Conservation (phyloP, 2,329 filamentous ascomycete genomes). For the Hyphodiscus sp. region DNA sequence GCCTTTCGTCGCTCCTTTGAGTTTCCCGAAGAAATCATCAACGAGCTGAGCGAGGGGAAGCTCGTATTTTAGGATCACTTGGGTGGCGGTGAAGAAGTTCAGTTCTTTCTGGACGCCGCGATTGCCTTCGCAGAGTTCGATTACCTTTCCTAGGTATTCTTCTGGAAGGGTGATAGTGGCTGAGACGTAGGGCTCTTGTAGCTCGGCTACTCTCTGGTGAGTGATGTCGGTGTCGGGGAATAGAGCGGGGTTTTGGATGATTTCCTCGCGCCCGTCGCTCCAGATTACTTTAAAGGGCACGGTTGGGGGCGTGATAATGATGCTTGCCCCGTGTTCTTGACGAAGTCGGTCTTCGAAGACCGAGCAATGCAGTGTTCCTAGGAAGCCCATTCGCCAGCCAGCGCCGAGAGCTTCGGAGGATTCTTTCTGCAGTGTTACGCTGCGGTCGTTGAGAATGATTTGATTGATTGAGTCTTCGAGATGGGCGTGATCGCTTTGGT, state of each 20-base stretch:
- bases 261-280: conserved; percentile 66
- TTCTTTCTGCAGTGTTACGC: conserved; percentile 89
- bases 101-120: conserved; percentile 82
- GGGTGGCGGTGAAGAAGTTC: conserved; percentile 84
- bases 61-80: conserved; percentile 92
- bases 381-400: conserved; percentile 88
- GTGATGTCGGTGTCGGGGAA: conserved; percentile 66
- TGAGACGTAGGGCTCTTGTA: conserved; percentile 69
- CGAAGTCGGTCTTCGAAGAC: conserved; percentile 94
- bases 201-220: conserved; percentile 47
- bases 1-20: conserved; percentile 89
- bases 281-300: conserved; percentile 86
- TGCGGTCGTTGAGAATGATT: conserved; percentile 88
- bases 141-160: conserved; percentile 88
- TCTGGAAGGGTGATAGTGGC: conserved; percentile 88
- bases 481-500: conserved; percentile 79
- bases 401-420: conserved; percentile 89
- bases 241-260: conserved; percentile 79
- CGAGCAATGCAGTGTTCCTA: conserved; percentile 97
- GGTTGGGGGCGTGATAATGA: conserved; percentile 94
- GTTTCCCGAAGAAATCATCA: conserved; percentile 93
- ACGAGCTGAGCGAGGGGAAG: conserved; percentile 85
- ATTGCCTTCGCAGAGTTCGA: conserved; percentile 88
- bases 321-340: conserved; percentile 88
- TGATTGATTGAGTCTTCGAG: conserved; percentile 93